A percentile compares a stretch with the other conserved stretches of the same genome.
Evolutionary conservation across 257 asterid genomes (phyloP).

Genomic region (Euphrasia confusa): DNA sequence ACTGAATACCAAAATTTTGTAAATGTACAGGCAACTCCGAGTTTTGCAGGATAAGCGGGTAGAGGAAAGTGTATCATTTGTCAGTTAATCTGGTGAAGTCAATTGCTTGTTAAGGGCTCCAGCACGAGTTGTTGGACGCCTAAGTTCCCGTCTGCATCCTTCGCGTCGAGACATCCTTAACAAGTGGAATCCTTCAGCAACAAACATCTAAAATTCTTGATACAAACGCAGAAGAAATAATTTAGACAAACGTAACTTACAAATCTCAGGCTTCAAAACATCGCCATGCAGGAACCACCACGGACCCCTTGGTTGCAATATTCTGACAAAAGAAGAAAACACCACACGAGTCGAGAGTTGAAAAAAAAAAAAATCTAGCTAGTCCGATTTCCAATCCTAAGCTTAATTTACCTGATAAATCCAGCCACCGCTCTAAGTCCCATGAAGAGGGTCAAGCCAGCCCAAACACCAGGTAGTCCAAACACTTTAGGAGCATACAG

Average conservation of each 20-base stretch:
- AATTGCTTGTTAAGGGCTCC: neutral
- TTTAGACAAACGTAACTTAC: slow-evolving; percentile 2
- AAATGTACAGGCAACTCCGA: slow-evolving; percentile 1
- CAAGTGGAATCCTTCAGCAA: too few relatives aligned
- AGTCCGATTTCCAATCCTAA: neutral
- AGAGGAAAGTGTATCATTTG: too few relatives aligned
- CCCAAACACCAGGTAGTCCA: slow-evolving; percentile 94
- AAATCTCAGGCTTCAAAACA: slow-evolving; percentile 39
- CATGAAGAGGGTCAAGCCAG: slow-evolving; percentile 83
- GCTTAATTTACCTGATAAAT: slow-evolving; percentile 47
- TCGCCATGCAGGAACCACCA: slow-evolving; percentile 93
- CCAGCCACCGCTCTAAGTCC: slow-evolving; percentile 77
- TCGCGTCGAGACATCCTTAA: slow-evolving; percentile 16
- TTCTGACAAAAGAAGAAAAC: slow-evolving; percentile 35
- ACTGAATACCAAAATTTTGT: slow-evolving; percentile 6
- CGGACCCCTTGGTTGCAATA: slow-evolving; percentile 58
- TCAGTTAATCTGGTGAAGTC: slow-evolving; percentile 6
- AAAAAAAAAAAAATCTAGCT: slow-evolving; percentile 4
- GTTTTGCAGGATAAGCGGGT: neutral
- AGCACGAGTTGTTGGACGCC: slow-evolving; percentile 8
- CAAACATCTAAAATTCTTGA: too few relatives aligned
- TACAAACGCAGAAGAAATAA: neutral
- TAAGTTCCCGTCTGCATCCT: slow-evolving; percentile 11
- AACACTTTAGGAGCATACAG: slow-evolving; percentile 53
- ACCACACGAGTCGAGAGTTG: neutral